These are phyloP conservation scores for Scutellaria minor DNA, from an alignment of 257 asterid species.

Conservation along the genomic window DNA sequence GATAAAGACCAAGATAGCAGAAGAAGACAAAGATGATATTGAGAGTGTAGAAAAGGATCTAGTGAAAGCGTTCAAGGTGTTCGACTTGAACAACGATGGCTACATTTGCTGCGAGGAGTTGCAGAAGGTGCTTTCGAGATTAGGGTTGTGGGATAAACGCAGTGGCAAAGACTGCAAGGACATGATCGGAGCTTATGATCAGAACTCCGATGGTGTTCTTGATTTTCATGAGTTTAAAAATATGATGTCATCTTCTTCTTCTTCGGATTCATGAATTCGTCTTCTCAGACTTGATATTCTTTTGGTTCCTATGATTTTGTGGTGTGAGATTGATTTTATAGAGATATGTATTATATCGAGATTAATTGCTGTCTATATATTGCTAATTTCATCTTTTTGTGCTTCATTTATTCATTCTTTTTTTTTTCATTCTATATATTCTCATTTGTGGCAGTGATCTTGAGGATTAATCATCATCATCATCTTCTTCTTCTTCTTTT, in stretches of 20 bases:
- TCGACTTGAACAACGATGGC: constrained; percentile 65
- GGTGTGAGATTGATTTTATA: background rate
- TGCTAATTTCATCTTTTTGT: background rate
- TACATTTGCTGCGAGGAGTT: constrained; percentile 64
- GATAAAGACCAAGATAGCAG: constrained; percentile 33
- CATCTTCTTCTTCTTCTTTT: no score
- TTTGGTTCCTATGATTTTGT: no score
- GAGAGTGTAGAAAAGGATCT: constrained; percentile 45
- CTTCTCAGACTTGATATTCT: no score
- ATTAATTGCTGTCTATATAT: constrained; percentile 11
- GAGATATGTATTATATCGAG: constrained; percentile 11
- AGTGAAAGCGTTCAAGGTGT: constrained; percentile 55
- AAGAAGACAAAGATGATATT: background rate
- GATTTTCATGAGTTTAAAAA: constrained; percentile 76
- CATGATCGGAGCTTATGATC: constrained; percentile 61
- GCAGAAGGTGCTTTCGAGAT: constrained; percentile 48
- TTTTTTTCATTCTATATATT: background rate
- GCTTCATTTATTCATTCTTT: background rate
- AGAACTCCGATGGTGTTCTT: constrained; percentile 68
- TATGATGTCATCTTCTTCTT: constrained; percentile 57
- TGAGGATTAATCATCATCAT: background rate
- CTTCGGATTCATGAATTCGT: constrained; percentile 4
- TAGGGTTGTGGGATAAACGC: constrained; percentile 51
- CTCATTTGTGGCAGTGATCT: background rate
- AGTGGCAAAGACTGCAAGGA: constrained; percentile 51